A percentile compares a stretch with the other conserved stretches of the same genome.
These are phyloP conservation scores for Serendipita sp. DNA, from an alignment of 768 basidiomycete species.

Conservation along the genomic window DNA sequence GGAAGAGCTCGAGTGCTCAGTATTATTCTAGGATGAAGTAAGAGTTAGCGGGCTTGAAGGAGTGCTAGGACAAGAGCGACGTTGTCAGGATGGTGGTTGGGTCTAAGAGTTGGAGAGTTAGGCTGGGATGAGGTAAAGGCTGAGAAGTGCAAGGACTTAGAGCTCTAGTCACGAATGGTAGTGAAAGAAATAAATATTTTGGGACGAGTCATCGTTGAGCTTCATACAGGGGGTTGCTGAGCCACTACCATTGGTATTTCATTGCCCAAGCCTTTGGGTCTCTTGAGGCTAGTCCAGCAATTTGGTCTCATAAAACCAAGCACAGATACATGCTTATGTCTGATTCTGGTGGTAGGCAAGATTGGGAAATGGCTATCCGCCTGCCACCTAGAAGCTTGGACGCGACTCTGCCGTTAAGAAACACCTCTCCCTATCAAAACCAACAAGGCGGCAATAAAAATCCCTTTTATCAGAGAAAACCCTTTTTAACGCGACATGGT, in stretches of 20 bases:
- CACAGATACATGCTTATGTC: no score
- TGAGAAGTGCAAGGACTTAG: no score
- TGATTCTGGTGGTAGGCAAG: no score
- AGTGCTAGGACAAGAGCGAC: neutral
- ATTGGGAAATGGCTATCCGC: no score
- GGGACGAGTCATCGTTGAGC: no score
- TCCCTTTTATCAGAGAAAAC: neutral
- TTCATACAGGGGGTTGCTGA: no score
- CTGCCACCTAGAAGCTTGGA: neutral
- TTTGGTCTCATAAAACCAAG: no score
- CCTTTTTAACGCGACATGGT: conserved; percentile 43
- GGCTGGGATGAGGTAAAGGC: neutral
- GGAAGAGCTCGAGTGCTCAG: neutral
- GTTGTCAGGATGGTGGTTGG: neutral
- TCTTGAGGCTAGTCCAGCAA: no score
- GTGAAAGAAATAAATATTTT: no score
- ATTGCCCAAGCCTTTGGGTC: no score
- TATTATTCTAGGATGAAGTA: neutral
- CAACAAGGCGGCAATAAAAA: neutral
- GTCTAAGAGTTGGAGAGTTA: neutral
- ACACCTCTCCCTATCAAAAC: neutral
- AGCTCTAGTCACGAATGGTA: no score
- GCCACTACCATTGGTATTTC: no score
- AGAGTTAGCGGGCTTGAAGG: neutral
- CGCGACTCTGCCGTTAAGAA: neutral